These are phyloP conservation scores for Didymella pinodella DNA, from an alignment of 2,329 filamentous ascomycete species.

Conservation along the genomic window DNA sequence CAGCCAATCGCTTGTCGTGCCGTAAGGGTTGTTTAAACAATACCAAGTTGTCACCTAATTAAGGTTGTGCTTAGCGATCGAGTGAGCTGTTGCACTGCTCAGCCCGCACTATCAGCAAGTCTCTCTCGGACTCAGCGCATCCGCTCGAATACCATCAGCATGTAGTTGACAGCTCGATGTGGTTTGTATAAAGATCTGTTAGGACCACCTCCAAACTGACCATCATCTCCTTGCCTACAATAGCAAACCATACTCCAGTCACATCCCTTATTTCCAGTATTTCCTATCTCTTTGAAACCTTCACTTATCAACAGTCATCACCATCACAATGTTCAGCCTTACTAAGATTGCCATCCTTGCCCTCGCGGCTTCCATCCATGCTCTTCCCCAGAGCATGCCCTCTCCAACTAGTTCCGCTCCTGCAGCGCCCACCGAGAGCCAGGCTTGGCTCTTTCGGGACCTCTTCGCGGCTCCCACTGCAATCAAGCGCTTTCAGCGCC, in stretches of 20 bases:
- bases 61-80: constrained; percentile 16
- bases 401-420: constrained; percentile 21
- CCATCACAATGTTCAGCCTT: constrained; percentile 48
- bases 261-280: constrained; percentile 29
- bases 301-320: constrained; percentile 18
- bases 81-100: constrained; percentile 18
- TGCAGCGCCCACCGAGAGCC: constrained; percentile 25
- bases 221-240: constrained; percentile 41
- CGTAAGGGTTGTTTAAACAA: constrained; percentile 22
- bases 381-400: constrained; percentile 37
- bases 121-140: constrained; percentile 12
- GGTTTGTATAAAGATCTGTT: constrained; percentile 40
- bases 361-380: constrained; percentile 45
- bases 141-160: constrained; percentile 7
- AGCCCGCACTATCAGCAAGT: constrained; percentile 15
- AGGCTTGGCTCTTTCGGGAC: constrained; percentile 39
- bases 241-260: constrained; percentile 37
- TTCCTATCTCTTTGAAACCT: constrained; percentile 24
- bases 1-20: constrained; percentile 28
- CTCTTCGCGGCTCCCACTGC: constrained; percentile 46
- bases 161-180: neutral
- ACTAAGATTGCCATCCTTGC: constrained; percentile 45
- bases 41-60: constrained; percentile 23
- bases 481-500: constrained; percentile 51
- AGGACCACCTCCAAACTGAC: neutral